Base-by-base conservation (phyloP, 1,284 basidiomycete genomes). In the Moesziomyces sp. region DNA sequence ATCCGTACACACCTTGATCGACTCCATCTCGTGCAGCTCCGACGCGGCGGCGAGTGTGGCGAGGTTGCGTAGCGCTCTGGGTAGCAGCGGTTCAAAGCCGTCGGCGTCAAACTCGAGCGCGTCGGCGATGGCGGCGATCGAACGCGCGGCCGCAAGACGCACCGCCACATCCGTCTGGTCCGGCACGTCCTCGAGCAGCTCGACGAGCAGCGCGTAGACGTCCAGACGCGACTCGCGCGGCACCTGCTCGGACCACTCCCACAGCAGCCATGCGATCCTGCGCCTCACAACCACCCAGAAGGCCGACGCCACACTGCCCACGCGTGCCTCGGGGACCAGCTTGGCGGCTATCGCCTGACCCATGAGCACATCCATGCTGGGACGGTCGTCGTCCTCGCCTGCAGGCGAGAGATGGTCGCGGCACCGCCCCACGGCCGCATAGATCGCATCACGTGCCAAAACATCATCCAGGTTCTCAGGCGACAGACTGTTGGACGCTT, bases 221-320 rank as follows among this genome's bases (percentile, higher is more conserved):
- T 58, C 59, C 2, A 74, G 53, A 10, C 69, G 68, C n/a, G 68
- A 52, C 26, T 60, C 52, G n/a, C 54, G 34, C 6, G 49, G 57
- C 5, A 84, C 71, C 26, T 79, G 73, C 42, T 84, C 82, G 19
- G 77, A 80, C 79, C 80, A 84, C 34, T 80, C 76, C 70, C 73
- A 82, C 11, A 84, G 52, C 16, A 84, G 46, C 74, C 74, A 79
- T 16, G 69, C 76, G 56, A 78, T 81, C 23, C 77, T 67, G 13
- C 74, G 69, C 38, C 74, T 74, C 30, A 84, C 65, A 40, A 84
- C 60, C 40, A 81, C 61, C 81, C 81, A 84, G 42, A 63, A 54
- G 5, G 72, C 55, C 18, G 71, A 61, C 4, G 59, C 48, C 56
- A 58, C 54, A 18, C 47, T 58, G 11, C 56, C 53, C 4, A 77